These are phyloP conservation scores for Dissophora globulifera DNA, from an alignment of 192 early-diverging fungal species.

Conservation along the genomic window DNA sequence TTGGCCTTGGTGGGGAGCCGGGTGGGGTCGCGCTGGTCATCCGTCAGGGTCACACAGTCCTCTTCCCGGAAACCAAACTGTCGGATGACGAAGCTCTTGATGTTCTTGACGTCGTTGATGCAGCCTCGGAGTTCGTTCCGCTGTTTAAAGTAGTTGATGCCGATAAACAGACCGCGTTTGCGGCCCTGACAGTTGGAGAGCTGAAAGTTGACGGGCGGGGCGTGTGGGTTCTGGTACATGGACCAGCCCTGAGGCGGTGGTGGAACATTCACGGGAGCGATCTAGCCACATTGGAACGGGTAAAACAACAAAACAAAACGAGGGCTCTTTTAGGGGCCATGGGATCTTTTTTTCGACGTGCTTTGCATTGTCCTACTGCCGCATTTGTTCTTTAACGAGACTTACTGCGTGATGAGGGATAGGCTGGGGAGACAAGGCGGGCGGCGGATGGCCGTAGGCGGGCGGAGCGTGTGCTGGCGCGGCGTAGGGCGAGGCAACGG, in stretches of 20 bases:
- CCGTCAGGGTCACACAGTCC: conserved; percentile 82
- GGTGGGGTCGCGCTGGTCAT: conserved; percentile 72
- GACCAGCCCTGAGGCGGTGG: conserved; percentile 30
- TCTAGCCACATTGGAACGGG: too few species aligned
- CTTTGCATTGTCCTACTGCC: too few species aligned
- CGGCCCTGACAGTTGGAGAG: conserved; percentile 70
- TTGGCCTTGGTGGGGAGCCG: conserved; percentile 79
- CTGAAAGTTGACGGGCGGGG: conserved; percentile 55
- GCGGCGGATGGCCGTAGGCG: conserved; percentile 19
- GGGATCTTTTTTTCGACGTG: too few species aligned
- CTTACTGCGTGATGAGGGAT: conserved; percentile 39
- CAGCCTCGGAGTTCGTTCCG: conserved; percentile 76
- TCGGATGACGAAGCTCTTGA: conserved; percentile 74
- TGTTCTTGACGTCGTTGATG: conserved; percentile 86
- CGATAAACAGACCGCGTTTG: conserved; percentile 88
- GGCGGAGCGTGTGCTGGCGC: conserved; percentile 4
- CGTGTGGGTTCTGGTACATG: conserved; percentile 34
- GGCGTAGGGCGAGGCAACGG: background rate
- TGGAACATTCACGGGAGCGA: conserved; percentile 24
- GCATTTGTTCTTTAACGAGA: too few species aligned
- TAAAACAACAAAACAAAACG: too few species aligned
- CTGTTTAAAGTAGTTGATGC: conserved; percentile 88
- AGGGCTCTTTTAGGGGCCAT: too few species aligned
- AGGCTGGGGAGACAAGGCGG: background rate
- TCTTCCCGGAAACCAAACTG: conserved; percentile 73